A percentile compares a stretch with the other conserved stretches of the same genome.
Conservation (phyloP, 129 eudicot genomes). For the Kitagawia praeruptora region DNA sequence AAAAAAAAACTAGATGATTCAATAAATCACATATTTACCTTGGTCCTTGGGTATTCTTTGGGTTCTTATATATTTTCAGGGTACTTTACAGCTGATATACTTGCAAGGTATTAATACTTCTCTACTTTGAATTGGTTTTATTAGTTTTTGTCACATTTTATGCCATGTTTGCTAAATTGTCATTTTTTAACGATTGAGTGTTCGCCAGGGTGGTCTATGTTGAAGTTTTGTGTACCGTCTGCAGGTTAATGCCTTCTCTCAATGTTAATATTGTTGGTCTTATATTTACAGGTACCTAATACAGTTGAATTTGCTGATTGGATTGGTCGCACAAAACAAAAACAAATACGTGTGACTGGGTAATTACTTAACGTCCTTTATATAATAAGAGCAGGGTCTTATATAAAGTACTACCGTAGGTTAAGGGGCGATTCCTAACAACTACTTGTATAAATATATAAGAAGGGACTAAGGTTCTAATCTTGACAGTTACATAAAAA, state of each 20-base stretch:
- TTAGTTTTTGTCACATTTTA: background rate
- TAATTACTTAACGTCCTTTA: slow-evolving; percentile 1
- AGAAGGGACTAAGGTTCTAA: background rate
- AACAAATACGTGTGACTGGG: slow-evolving; percentile 92
- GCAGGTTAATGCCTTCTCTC: background rate
- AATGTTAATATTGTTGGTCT: background rate
- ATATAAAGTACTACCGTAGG: background rate
- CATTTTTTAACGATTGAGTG: background rate
- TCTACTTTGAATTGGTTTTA: background rate
- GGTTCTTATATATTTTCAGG: background rate
- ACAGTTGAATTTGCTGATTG: slow-evolving; percentile 98
- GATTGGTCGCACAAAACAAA: slow-evolving; percentile 98
- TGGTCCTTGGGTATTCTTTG: background rate
- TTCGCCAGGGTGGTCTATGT: background rate
- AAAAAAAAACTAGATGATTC: background rate
- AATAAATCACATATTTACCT: background rate
- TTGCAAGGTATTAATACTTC: background rate
- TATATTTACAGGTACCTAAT: slow-evolving; percentile 68
- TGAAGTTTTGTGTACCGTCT: background rate
- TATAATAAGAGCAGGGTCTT: background rate
- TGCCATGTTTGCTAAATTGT: background rate
- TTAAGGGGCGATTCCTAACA: background rate
- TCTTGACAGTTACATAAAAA: too few species aligned
- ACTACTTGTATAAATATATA: too few species aligned
- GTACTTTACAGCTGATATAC: background rate